Conservation (phyloP, 768 basidiomycete species). For the Hygrophorus pudorinus region DNA sequence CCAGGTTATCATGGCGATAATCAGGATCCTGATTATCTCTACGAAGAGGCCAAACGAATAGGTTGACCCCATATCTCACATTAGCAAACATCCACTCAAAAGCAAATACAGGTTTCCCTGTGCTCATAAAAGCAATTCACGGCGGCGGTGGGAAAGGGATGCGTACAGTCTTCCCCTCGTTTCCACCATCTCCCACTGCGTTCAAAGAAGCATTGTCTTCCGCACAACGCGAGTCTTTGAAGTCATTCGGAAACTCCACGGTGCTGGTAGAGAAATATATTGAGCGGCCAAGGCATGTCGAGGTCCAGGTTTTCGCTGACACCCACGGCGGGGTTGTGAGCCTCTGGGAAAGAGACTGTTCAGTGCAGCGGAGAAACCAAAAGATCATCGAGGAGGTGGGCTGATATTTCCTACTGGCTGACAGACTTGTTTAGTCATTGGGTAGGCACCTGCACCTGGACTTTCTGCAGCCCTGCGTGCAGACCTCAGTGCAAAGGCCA, state of each 20-base stretch:
- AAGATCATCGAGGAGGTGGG: conserved; percentile 87
- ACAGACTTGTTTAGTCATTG: not conserved
- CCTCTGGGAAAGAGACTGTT: conserved; percentile 93
- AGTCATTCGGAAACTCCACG: conserved; percentile 79
- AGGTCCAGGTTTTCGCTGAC: conserved; percentile 94
- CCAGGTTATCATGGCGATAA: conserved; percentile 88
- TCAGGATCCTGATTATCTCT: conserved; percentile 67
- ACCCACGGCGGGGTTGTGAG: conserved; percentile 71
- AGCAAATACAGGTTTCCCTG: conserved; percentile 62
- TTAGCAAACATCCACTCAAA: not conserved
- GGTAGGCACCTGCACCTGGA: conserved; percentile 84
- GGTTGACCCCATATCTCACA: conserved; percentile 26
- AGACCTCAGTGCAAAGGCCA: conserved; percentile 77
- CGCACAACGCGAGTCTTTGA: conserved; percentile 83
- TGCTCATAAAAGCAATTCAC: conserved; percentile 93
- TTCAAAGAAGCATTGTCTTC: conserved; percentile 76
- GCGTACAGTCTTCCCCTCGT: conserved; percentile 67
- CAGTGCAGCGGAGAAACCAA: conserved; percentile 86
- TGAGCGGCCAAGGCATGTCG: conserved; percentile 78
- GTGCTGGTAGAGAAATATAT: conserved; percentile 90
- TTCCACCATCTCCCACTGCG: conserved; percentile 39
- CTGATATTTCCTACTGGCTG: not conserved
- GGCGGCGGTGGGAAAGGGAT: conserved; percentile 96
- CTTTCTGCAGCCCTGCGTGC: conserved; percentile 68
- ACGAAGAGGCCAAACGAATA: conserved; percentile 58